phyloP scores from a whole-genome alignment of 169 alveolate species.

The Miamiensis avidus region DNA sequence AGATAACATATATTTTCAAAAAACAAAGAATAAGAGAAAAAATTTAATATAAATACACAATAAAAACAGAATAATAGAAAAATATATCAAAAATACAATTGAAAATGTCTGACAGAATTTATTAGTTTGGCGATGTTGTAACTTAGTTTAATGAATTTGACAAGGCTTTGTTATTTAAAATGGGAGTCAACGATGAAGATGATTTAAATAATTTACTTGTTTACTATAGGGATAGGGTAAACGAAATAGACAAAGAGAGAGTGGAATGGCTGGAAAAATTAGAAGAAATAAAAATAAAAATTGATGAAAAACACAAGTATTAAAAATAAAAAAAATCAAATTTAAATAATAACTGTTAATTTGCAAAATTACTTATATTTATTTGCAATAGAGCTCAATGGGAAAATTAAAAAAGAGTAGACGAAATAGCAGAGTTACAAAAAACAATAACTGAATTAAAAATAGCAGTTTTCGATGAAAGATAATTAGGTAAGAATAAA shows the following conservation, averaged over 20 bases:
- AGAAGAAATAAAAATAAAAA: conserved; percentile 1
- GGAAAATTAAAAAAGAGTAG: conserved; percentile 1
- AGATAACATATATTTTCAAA: too few species aligned
- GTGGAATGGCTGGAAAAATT: conserved; percentile 20
- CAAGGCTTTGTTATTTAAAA: conserved; percentile 22
- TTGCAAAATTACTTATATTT: too few species aligned
- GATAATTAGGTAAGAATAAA: not conserved
- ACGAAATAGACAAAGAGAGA: conserved; percentile 29
- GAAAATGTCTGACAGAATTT: too few species aligned
- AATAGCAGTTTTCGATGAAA: conserved; percentile 5
- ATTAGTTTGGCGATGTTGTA: not conserved
- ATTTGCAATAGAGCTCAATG: not conserved
- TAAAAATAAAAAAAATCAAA: too few species aligned
- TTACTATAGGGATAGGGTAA: conserved; percentile 23
- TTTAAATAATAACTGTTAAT: too few species aligned
- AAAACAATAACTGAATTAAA: conserved; percentile 5
- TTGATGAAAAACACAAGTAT: conserved; percentile 12
- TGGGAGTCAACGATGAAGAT: conserved; percentile 24
- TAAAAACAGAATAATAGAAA: too few species aligned
- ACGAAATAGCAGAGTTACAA: conserved; percentile 1
- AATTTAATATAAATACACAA: too few species aligned
- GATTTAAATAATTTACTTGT: conserved; percentile 2
- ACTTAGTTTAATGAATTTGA: not conserved
- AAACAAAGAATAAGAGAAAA: too few species aligned
- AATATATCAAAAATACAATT: too few species aligned